Evolutionary conservation across 2,329 filamentous ascomycete species (phyloP).

Genomic region (Elsinoe australis): DNA sequence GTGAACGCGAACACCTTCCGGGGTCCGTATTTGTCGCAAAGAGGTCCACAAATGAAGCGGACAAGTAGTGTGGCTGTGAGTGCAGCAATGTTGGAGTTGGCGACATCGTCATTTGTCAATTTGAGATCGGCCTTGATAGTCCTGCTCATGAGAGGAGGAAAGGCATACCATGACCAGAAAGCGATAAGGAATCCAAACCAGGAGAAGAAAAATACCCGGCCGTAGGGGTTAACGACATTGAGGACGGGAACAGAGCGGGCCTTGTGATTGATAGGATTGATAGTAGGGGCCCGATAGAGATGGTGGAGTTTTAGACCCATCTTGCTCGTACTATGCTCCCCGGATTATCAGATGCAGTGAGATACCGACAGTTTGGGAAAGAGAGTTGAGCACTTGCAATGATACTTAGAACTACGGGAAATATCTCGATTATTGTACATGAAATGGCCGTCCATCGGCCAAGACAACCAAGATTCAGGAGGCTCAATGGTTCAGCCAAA

Average conservation of each 20-base stretch:
- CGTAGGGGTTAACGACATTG: conserved; percentile 68
- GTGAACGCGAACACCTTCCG: conserved; percentile 64
- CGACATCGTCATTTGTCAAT: conserved; percentile 60
- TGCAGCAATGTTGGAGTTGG: conserved; percentile 82
- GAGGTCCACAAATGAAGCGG: conserved; percentile 64
- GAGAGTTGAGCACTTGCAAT: background rate
- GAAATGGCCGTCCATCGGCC: background rate
- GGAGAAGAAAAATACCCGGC: conserved; percentile 76
- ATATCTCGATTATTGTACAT: background rate
- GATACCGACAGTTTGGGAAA: conserved; percentile 9
- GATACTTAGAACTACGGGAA: background rate
- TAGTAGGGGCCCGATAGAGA: conserved; percentile 50
- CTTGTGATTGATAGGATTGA: conserved; percentile 74
- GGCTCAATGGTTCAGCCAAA: conserved; percentile 3
- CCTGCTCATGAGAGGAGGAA: conserved; percentile 66
- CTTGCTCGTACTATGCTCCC: conserved; percentile 10
- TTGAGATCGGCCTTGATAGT: conserved; percentile 70
- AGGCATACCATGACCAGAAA: conserved; percentile 80
- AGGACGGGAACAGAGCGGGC: conserved; percentile 67
- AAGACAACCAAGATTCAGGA: conserved; percentile 14
- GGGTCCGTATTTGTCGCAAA: conserved; percentile 72
- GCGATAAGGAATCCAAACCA: conserved; percentile 75
- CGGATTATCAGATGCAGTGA: background rate
- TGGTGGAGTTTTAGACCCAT: conserved; percentile 18
- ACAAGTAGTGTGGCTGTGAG: conserved; percentile 63